These are phyloP conservation scores for Fagopyrum homotropicum DNA, from an alignment of 148 eudicot species.

Conservation along the genomic window DNA sequence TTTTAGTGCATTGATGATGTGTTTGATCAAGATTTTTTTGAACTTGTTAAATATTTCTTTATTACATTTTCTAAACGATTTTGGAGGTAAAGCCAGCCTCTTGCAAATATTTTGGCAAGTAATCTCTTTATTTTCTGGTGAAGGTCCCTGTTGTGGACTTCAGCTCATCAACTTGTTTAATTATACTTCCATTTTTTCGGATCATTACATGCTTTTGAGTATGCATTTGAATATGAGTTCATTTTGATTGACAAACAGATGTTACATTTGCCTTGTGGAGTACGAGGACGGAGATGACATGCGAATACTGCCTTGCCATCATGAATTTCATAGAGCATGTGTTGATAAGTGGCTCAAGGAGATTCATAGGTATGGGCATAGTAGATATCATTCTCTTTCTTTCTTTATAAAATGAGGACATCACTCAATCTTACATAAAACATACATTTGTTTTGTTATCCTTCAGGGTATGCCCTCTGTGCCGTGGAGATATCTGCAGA, in stretches of 20 bases:
- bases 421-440: background rate
- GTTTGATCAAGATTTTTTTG: background rate
- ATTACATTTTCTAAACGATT: background rate
- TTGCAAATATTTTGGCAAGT: background rate
- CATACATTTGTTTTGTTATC: background rate
- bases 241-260: constrained; percentile 42
- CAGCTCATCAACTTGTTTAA: background rate
- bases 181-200: background rate
- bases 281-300: constrained; percentile 83
- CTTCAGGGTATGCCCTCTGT: constrained; percentile 78
- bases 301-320: constrained; percentile 83
- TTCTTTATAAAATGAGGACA: background rate
- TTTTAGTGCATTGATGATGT: background rate
- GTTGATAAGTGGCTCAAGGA: constrained; percentile 98
- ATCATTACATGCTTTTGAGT: background rate
- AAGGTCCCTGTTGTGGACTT: background rate
- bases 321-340: constrained; percentile 80
- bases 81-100: background rate
- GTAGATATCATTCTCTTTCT: background rate
- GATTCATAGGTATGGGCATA: constrained; percentile 64
- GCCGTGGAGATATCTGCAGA: constrained; percentile 72
- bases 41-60: background rate
- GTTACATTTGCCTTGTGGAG: constrained; percentile 96
- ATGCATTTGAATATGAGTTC: background rate
- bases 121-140: background rate